Base-by-base conservation (phyloP, 2,329 filamentous ascomycete species). In the Trichoderma breve region DNA sequence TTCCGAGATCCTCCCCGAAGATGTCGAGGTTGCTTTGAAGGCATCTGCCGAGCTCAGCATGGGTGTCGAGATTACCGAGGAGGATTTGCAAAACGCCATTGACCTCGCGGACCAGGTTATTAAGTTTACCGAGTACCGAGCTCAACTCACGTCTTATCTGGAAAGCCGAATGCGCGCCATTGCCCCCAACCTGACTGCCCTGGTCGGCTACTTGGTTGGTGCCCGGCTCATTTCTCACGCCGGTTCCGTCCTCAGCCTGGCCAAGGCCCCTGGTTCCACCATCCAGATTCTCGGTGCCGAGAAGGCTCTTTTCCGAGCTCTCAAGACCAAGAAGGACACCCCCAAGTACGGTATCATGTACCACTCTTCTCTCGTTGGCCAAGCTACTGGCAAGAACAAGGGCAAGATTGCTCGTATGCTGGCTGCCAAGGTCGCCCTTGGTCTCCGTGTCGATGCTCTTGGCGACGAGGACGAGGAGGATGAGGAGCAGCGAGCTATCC, bases 311-410 rank as follows among this genome's bases (percentile, higher is more conserved):
- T 99, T 99, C 91, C 91, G 96, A 79, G 96, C 96, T 24, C 88
- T 99, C 75, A 99, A 99, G 90, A 99, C 96, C 64, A 98, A 99
- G 88, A 95, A 98, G 83, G 94, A 98, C 80, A 99, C 96, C 51
- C 96, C 96, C 80, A 99, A 98, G 84, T 99, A 98, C 79, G 96
- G 96, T 88, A 88, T 97, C 75, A 93, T 97, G 81, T 97, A 96
- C 85, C 93, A 97, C 83, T 92, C 93, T 63, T 96, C 93, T 32
- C 89, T 99, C 60, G 97, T 99, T 75, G 97, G 96, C 58, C 96
- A 99, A 85, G 96, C 96, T 34, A 97, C 93, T 24, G 96, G 96
- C 79, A 95, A 94, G 86, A 98, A 98, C 87, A 99, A 99, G 91
- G 96, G 96, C 78, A 99, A 99, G 88, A 97, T 99, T 80, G 96